Evolutionary conservation across 192 early-diverging fungal genomes (phyloP).

Genomic region (Gaertneriomyces semiglobifer): DNA sequence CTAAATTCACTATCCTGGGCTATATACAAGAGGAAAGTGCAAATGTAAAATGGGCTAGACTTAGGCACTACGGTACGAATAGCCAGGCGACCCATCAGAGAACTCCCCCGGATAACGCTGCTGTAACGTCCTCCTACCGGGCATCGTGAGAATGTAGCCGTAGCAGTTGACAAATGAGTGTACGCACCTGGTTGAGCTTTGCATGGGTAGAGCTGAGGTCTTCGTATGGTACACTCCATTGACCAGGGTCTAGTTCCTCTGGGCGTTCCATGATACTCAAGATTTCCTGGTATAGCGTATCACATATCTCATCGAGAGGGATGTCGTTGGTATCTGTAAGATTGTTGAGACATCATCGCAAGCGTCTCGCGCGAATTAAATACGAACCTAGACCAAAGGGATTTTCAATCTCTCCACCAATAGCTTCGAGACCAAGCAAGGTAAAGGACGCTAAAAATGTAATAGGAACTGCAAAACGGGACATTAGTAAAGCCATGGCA

Average conservation of each 20-base stretch:
- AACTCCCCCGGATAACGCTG: no score
- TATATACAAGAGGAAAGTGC: no score
- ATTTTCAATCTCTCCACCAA: conserved; percentile 90
- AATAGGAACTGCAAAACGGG: conserved; percentile 9
- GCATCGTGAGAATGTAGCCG: no score
- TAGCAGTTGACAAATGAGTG: no score
- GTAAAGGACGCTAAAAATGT: conserved; percentile 13
- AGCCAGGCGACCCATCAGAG: no score
- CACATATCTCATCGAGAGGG: conserved; percentile 23
- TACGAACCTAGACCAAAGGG: conserved; percentile 64
- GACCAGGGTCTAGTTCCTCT: conserved; percentile 13
- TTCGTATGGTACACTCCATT: conserved; percentile 20
- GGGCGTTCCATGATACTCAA: conserved; percentile 25
- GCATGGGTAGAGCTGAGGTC: conserved; percentile 23
- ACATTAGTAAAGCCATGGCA: conserved; percentile 20
- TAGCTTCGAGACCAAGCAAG: conserved; percentile 71
- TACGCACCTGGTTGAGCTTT: conserved; percentile 4
- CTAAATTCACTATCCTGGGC: no score
- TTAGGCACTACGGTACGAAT: no score
- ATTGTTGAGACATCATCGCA: neutral
- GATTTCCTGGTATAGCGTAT: conserved; percentile 23
- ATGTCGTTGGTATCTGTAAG: conserved; percentile 3
- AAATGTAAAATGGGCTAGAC: no score
- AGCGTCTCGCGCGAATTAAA: neutral
- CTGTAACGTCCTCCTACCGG: no score